A percentile compares a stretch with the other conserved stretches of the same genome.
phyloP scores from a whole-genome alignment of 306 rosid species.

The Begonia peltatifolia region DNA sequence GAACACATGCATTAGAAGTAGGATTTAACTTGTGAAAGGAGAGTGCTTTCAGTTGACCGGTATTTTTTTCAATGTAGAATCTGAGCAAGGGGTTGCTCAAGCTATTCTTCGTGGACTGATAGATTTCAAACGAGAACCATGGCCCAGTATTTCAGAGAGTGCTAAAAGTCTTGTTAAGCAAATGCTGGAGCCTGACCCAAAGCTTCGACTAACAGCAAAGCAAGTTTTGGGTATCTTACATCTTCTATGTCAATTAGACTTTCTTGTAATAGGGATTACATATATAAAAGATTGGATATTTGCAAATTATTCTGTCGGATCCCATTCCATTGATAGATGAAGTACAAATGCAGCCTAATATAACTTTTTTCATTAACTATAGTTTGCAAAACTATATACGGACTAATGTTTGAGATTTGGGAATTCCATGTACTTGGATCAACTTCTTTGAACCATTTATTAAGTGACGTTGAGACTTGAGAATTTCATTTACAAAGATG shows the following conservation, averaged over 20 bases:
- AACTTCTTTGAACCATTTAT: too few species aligned
- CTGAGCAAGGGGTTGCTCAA: conserved; percentile 97
- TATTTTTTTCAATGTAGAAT: conserved; percentile 58
- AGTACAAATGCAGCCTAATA: too few species aligned
- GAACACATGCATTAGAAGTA: too few species aligned
- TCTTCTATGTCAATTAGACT: conserved; percentile 11
- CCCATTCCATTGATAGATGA: too few species aligned
- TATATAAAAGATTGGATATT: background rate
- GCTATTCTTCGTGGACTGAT: conserved; percentile 86
- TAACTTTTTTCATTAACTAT: background rate
- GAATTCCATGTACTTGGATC: too few species aligned
- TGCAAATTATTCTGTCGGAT: too few species aligned
- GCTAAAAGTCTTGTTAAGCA: conserved; percentile 84
- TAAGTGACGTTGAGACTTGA: too few species aligned
- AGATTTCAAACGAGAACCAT: conserved; percentile 53
- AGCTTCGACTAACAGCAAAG: conserved; percentile 81
- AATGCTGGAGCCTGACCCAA: conserved; percentile 94
- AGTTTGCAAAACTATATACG: too few species aligned
- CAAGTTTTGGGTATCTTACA: conserved; percentile 70
- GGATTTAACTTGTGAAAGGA: too few species aligned
- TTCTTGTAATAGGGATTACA: conserved; percentile 1
- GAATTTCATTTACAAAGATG: too few species aligned
- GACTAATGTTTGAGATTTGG: too few species aligned
- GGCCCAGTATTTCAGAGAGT: conserved; percentile 72
- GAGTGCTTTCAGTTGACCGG: too few species aligned